Evolutionary conservation across 2,329 filamentous ascomycete genomes (phyloP), one percentile per base, ranked within the genome.

Genomic region (Trichoderma atrobrunneum): DNA sequence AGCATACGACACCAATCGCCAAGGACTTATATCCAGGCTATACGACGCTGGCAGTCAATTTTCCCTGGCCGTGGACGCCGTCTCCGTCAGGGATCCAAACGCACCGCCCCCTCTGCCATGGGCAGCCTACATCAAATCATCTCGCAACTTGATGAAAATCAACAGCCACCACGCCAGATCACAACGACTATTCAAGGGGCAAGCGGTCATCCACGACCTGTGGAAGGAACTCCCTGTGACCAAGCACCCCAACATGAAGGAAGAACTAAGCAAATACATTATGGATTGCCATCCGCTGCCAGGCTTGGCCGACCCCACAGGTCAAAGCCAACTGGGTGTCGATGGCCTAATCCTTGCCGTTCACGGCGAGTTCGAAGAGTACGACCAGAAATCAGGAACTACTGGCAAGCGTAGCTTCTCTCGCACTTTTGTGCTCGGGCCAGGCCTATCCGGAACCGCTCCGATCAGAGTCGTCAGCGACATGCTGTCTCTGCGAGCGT

Each of bases 311-410:
- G 93, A 97, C 76, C 90, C 90, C 3, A 87, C 86, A 14, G 89
- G 90, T 1, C 86, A 91, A 74, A 91, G 86, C 73, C 79, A 83
- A 1, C 83, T 84, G 24, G 93, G 93, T 5, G 93, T 95, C 24
- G 92, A 93, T 74, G 93, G 94, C 8, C 88, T 97, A 74, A 87
- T 93, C 64, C 88, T 97, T 75, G 91, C 88, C 8, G 87, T 95
- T n/a, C 92, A 96, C 76, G 93, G 94, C 74, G 92, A 95, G 77
- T 97, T 94, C 73, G 90, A 95, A 63, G 94, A 97, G 78, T 84
- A 91, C 21, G 88, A 92, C 75, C 80, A 83, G 4, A 81, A 81
- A 18, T 87, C 86, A 26, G 84, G 86, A 62, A 86, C 87, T 59
- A 87, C 87, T 57, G 86, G 89, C 48, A 89, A 90, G 76, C 90